These are phyloP conservation scores for Cotoneaster glaucophyllus DNA, from an alignment of 306 rosid species.

Conservation along the genomic window DNA sequence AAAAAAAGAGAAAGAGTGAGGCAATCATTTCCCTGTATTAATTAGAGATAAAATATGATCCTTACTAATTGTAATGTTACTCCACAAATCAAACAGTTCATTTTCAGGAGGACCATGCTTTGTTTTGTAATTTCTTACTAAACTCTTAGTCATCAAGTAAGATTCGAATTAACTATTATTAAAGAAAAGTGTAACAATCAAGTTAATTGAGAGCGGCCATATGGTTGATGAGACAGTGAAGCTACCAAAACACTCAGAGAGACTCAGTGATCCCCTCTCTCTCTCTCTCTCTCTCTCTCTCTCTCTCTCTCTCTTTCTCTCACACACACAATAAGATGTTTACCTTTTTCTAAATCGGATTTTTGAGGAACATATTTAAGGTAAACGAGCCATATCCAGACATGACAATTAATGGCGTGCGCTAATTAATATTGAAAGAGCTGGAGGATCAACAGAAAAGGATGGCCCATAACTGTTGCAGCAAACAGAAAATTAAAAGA, in stretches of 20 bases:
- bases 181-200: not conserved
- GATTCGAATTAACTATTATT: not conserved
- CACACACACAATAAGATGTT: not conserved
- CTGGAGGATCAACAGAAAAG: not conserved
- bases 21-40: not conserved
- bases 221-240: not conserved
- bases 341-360: slow-evolving; percentile 4
- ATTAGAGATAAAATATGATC: not conserved
- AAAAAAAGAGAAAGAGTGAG: no score
- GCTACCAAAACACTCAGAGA: not conserved
- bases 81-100: not conserved
- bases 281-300: no score
- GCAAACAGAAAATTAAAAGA: slow-evolving; percentile 75
- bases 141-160: not conserved
- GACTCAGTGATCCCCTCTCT: not conserved
- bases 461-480: slow-evolving; percentile 75
- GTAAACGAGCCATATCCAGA: not conserved
- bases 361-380: not conserved
- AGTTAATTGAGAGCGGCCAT: not conserved
- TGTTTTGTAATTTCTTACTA: not conserved
- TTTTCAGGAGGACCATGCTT: not conserved
- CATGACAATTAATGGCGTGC: not conserved
- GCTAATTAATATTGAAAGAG: not conserved
- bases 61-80: not conserved
- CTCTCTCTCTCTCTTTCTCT: no score